Evolutionary conservation across 2,329 filamentous ascomycete species (phyloP), one percentile per base, ranked within the genome.

Genomic region (Huntiella savannae): DNA sequence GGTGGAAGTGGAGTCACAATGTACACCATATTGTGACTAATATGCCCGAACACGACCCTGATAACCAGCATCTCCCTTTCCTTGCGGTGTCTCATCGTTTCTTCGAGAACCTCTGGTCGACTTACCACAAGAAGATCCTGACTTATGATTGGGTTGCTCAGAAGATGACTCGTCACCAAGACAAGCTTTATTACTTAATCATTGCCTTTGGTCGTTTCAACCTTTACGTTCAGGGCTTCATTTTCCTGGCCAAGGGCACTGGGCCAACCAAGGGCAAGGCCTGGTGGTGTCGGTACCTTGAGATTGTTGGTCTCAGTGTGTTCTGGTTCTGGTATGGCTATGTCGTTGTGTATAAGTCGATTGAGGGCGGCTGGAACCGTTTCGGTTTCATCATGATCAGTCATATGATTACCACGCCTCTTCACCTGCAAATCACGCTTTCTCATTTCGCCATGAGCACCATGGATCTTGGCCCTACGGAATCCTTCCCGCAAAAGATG

Each of bases 1-100:
- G 91, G 91, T 98, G 91, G 88, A 96, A 96, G 63, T 73, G 77
- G 51, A 95, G 78, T 59, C 88, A 96, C 62, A 96, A 96, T 57
- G 86, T 95, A 6, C 88, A 96, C 59, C 88, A 96, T 57, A 86
- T 96, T 54, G 81, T 96, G 45, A 96, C 91, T 13, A 96, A 96
- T 60, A 81, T 81, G 38, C 83, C 87, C 11, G 91, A 95, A 60
- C 88, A 96, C 58, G 88, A 96, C 58, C 88, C 91, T 0, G 88
- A 96, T 59, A 96, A 95, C 54, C 77, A 88, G 59, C 81, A 94
- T 59, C 74, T 93, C 61, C 87, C 87, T 3, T 79, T 94, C 59
- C 85, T 95, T 59, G 84, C 85, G 50, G 75, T 91, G 28, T 86
- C 82, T 2, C 85, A 92, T 55, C 76, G 84, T 17, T 80, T 91